phyloP scores from a whole-genome alignment of 345 rosid genomes.

The Mallotus nudiflorus region DNA sequence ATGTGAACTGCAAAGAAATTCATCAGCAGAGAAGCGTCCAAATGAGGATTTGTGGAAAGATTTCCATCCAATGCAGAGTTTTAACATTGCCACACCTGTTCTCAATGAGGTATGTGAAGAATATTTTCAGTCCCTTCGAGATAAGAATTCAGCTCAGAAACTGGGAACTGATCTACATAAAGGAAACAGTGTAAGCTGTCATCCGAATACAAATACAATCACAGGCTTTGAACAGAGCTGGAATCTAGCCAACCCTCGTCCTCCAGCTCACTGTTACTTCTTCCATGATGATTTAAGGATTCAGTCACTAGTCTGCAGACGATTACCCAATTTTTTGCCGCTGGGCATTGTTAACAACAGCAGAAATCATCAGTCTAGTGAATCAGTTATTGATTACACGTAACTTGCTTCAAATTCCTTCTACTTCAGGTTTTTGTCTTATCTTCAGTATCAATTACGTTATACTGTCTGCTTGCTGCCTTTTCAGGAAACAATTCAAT shows the following conservation, averaged over 20 bases:
- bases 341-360: conserved; percentile 36
- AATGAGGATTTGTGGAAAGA: conserved; percentile 67
- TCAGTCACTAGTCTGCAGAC: conserved; percentile 47
- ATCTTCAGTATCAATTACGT: not conserved
- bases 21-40: conserved; percentile 19
- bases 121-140: conserved; percentile 57
- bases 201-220: conserved; percentile 15
- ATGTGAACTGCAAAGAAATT: conserved; percentile 38
- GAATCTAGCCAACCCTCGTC: conserved; percentile 44
- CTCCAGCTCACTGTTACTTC: conserved; percentile 76
- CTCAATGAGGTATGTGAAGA: conserved; percentile 79
- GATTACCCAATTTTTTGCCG: conserved; percentile 74
- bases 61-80: conserved; percentile 47
- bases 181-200: conserved; percentile 20
- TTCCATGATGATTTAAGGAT: conserved; percentile 75
- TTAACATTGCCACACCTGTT: conserved; percentile 65
- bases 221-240: conserved; percentile 33
- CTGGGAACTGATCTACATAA: conserved; percentile 17
- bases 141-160: conserved; percentile 35
- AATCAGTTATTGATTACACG: conserved; percentile 64
- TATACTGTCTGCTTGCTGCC: conserved; percentile 1
- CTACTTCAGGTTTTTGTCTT: conserved; percentile 3
- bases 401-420: conserved; percentile 25
- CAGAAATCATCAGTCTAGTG: conserved; percentile 39
- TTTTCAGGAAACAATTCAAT: conserved; percentile 74